These are phyloP conservation scores for Colletotrichum melonis DNA, from an alignment of 2,329 filamentous ascomycete genomes.

Conservation along the genomic window DNA sequence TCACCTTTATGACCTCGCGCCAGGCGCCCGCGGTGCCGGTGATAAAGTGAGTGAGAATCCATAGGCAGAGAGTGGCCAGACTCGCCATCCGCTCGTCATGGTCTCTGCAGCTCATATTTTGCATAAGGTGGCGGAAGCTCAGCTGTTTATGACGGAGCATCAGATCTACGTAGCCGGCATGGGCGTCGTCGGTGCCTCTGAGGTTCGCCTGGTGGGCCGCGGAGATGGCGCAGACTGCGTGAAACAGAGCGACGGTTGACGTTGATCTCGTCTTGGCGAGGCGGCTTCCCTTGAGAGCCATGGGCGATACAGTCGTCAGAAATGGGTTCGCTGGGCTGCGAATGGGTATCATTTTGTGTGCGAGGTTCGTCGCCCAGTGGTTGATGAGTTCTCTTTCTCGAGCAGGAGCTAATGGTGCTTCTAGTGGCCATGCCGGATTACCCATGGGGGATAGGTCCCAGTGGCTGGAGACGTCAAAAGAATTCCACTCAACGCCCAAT, in stretches of 20 bases:
- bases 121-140: constrained; percentile 23
- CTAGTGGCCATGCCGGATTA: neutral
- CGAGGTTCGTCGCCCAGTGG: constrained; percentile 26
- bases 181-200: neutral
- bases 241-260: constrained; percentile 13
- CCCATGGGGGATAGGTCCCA: neutral
- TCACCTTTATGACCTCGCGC: constrained; percentile 23
- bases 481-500: neutral
- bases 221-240: constrained; percentile 22
- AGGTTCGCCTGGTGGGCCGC: constrained; percentile 14
- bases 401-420: neutral
- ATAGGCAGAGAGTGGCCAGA: constrained; percentile 13
- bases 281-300: constrained; percentile 17
- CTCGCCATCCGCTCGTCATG: constrained; percentile 16
- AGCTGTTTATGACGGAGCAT: constrained; percentile 4
- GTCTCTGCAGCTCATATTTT: neutral
- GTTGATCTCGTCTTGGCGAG: neutral
- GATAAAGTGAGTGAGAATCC: constrained; percentile 17
- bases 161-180: neutral
- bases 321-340: constrained; percentile 9
- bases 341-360: constrained; percentile 11
- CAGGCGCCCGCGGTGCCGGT: constrained; percentile 18
- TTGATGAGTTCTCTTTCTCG: constrained; percentile 7
- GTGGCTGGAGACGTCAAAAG: neutral
- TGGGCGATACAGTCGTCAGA: constrained; percentile 5